phyloP scores from a whole-genome alignment of 2,329 filamentous ascomycete genomes.

The Aureobasidium sp. region DNA sequence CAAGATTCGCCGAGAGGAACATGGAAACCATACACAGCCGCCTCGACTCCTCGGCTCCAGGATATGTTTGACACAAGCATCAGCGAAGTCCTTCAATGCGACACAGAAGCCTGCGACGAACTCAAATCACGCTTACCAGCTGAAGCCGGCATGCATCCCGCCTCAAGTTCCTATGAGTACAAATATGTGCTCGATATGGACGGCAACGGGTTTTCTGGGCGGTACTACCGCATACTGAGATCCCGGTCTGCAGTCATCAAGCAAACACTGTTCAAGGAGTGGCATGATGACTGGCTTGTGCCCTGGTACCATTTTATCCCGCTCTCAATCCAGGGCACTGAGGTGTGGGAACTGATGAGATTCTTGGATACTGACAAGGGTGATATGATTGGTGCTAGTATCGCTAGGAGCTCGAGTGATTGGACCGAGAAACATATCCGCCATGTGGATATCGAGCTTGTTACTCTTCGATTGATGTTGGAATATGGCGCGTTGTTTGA shows the following conservation, averaged over 20 bases:
- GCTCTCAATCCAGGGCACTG: conserved; percentile 43
- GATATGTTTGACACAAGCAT: conserved; percentile 29
- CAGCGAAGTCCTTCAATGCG: conserved; percentile 43
- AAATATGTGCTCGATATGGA: conserved; percentile 48
- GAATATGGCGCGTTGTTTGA: not conserved
- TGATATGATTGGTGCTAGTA: conserved; percentile 12
- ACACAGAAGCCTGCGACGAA: conserved; percentile 27
- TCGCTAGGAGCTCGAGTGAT: conserved; percentile 18
- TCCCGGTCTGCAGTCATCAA: conserved; percentile 46
- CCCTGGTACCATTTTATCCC: conserved; percentile 55
- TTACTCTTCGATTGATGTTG: not conserved
- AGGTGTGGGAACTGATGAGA: conserved; percentile 46
- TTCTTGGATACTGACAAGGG: conserved; percentile 35
- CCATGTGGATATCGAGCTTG: conserved; percentile 12
- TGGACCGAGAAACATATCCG: conserved; percentile 17
- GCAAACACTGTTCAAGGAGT: conserved; percentile 48
- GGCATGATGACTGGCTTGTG: conserved; percentile 51
- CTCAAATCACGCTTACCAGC: conserved; percentile 20
- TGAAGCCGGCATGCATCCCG: not conserved
- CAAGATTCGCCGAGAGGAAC: not conserved
- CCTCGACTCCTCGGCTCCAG: not conserved
- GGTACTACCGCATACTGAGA: conserved; percentile 46
- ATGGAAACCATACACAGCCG: not conserved
- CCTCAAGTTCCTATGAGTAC: conserved; percentile 20
- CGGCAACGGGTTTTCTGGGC: conserved; percentile 50